A percentile compares a stretch with the other conserved stretches of the same genome.
phyloP scores from a whole-genome alignment of 164 flowering plant species.

The Vitis labrusca region DNA sequence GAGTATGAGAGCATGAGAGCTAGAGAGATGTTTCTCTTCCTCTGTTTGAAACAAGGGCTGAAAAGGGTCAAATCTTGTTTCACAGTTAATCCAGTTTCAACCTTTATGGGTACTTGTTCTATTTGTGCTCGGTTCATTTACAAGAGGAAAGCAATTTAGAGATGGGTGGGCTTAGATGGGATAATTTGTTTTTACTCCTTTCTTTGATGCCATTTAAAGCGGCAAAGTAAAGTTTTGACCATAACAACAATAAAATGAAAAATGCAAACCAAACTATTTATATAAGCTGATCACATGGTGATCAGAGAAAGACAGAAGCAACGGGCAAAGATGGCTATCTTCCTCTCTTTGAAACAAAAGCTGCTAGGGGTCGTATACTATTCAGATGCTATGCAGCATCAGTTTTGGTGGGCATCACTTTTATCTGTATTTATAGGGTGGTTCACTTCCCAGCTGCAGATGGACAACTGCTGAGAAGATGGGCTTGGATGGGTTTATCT shows the following conservation, averaged over 20 bases:
- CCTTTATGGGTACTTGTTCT: constrained; percentile 20
- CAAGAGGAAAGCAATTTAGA: too few species aligned
- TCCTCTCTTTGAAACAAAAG: constrained; percentile 20
- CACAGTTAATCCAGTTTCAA: constrained; percentile 15
- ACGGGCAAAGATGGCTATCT: constrained; percentile 1
- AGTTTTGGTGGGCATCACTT: constrained; percentile 29
- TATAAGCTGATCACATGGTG: too few species aligned
- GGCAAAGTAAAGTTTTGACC: too few species aligned
- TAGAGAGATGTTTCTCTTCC: constrained; percentile 5
- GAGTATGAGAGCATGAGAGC: background rate
- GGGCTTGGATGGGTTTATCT: constrained; percentile 36
- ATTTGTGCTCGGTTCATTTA: constrained; percentile 7
- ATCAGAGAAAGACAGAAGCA: background rate
- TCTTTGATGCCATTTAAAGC: too few species aligned
- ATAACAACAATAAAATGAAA: too few species aligned
- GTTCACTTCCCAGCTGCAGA: constrained; percentile 26
- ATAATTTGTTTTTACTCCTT: too few species aligned
- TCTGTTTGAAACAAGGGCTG: constrained; percentile 21
- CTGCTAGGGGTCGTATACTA: constrained; percentile 15
- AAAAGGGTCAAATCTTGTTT: constrained; percentile 15
- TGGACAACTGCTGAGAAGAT: constrained; percentile 8
- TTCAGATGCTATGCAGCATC: constrained; percentile 24
- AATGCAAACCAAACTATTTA: too few species aligned
- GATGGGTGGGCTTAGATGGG: too few species aligned
- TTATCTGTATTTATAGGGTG: constrained; percentile 43